A percentile compares a stretch with the other conserved stretches of the same genome.
phyloP scores from a whole-genome alignment of 106 monocot species.

The Apostasia shenzhenica region DNA sequence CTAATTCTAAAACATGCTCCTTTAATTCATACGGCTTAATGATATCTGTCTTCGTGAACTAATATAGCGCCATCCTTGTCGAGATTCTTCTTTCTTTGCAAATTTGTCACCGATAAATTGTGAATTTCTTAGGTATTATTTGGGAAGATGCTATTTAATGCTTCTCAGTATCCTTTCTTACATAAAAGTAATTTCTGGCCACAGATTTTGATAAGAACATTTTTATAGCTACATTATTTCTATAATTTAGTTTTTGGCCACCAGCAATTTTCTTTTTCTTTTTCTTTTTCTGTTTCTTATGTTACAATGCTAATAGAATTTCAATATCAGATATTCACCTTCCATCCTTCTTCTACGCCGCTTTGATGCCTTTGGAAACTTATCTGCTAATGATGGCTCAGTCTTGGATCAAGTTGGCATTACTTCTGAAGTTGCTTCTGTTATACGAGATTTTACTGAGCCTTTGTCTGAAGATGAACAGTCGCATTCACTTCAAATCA shows the following conservation, averaged over 20 bases:
- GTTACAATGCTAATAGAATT: not conserved
- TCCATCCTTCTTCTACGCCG: constrained; percentile 79
- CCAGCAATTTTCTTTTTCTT: not conserved
- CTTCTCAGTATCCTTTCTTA: too few species aligned
- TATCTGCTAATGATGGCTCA: constrained; percentile 68
- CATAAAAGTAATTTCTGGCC: too few species aligned
- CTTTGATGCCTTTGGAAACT: constrained; percentile 65
- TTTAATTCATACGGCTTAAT: too few species aligned
- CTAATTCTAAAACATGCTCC: too few species aligned
- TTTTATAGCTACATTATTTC: not conserved
- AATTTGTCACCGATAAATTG: too few species aligned
- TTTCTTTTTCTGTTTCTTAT: not conserved
- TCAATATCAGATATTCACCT: constrained; percentile 68
- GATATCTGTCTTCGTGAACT: too few species aligned
- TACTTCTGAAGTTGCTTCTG: constrained; percentile 60
- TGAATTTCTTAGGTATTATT: too few species aligned
- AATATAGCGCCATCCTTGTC: too few species aligned
- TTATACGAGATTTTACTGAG: constrained; percentile 61
- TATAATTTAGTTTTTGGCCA: too few species aligned
- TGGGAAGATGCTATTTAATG: too few species aligned
- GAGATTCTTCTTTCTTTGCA: too few species aligned
- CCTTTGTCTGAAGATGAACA: constrained; percentile 43
- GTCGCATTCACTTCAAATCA: constrained; percentile 1
- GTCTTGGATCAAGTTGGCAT: constrained; percentile 54
- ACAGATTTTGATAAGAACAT: not conserved